Percentiles rank a stretch among this genome's conserved stretches.
These are phyloP conservation scores for Loxodes magnus DNA, from an alignment of 73 alveolate genomes.

Conservation along the genomic window DNA sequence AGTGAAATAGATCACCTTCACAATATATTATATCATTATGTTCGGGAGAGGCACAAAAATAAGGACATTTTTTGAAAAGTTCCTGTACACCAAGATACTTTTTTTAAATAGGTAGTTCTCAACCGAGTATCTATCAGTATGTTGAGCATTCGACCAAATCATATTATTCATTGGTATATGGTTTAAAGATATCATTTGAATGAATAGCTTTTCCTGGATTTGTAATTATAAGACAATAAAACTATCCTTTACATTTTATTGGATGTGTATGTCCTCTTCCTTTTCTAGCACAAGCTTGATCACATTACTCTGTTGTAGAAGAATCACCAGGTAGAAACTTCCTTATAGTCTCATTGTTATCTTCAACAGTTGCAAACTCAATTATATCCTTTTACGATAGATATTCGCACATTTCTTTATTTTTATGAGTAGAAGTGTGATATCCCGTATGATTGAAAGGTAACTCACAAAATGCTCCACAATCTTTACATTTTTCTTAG, in stretches of 20 bases:
- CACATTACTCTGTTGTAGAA: conserved; percentile 30
- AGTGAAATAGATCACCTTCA: neutral
- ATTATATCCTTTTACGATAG: too few species aligned
- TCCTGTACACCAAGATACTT: conserved; percentile 5
- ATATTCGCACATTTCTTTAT: conserved; percentile 23
- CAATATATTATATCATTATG: neutral
- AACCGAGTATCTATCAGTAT: conserved; percentile 14
- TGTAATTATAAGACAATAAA: conserved; percentile 11
- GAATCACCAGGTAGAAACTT: conserved; percentile 24
- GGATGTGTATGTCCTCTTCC: conserved; percentile 42
- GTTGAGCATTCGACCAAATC: conserved; percentile 21
- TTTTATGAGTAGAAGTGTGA: conserved; percentile 26
- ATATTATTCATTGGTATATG: conserved; percentile 1
- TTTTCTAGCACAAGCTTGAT: conserved; percentile 18
- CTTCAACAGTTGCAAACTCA: neutral
- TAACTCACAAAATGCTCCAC: conserved; percentile 20
- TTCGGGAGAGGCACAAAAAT: neutral
- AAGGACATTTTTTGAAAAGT: neutral
- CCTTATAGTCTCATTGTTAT: neutral
- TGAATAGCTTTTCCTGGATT: conserved; percentile 11
- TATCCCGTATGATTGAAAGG: conserved; percentile 20
- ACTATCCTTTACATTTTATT: conserved; percentile 18
- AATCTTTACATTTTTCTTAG: conserved; percentile 22
- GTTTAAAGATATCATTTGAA: too few species aligned
- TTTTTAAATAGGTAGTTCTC: conserved; percentile 24